Evolutionary conservation across 2,329 filamentous ascomycete species (phyloP).

Genomic region (Ramularia endophylla): DNA sequence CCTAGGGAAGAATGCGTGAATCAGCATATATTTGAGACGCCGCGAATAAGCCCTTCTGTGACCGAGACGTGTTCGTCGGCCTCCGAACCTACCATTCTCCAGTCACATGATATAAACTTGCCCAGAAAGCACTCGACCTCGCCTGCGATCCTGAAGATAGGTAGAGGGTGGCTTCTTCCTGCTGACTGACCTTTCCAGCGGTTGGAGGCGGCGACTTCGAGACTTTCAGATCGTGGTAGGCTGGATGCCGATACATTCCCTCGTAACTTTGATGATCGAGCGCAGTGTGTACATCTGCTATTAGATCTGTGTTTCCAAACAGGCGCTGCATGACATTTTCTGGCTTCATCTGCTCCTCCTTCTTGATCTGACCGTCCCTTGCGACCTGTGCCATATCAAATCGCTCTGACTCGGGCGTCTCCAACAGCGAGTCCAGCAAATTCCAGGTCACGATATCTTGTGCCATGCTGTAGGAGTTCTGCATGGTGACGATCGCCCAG

Average conservation of each 20-base stretch:
- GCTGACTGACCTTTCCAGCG: not conserved
- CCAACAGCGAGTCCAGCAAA: slow-evolving; percentile 7
- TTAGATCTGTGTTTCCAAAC: not conserved
- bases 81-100: slow-evolving; percentile 4
- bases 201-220: not conserved
- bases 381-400: slow-evolving; percentile 3
- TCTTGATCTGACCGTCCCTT: slow-evolving; percentile 1
- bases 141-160: slow-evolving; percentile 1
- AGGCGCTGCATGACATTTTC: slow-evolving; percentile 6
- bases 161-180: slow-evolving; percentile 1
- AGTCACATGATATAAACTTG: slow-evolving; percentile 9
- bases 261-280: slow-evolving; percentile 3
- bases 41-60: too few species aligned
- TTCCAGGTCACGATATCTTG: slow-evolving; percentile 6
- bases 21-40: too few species aligned
- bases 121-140: slow-evolving; percentile 2
- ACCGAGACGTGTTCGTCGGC: too few species aligned
- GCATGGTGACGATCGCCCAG: slow-evolving; percentile 37
- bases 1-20: too few species aligned
- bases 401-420: slow-evolving; percentile 3
- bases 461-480: slow-evolving; percentile 15
- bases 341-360: slow-evolving; percentile 2
- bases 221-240: slow-evolving; percentile 5
- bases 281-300: not conserved
- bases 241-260: slow-evolving; percentile 10